Evolutionary conservation across 306 rosid genomes (phyloP), one percentile per base, ranked within the genome.

Genomic region (Datisca glomerata): DNA sequence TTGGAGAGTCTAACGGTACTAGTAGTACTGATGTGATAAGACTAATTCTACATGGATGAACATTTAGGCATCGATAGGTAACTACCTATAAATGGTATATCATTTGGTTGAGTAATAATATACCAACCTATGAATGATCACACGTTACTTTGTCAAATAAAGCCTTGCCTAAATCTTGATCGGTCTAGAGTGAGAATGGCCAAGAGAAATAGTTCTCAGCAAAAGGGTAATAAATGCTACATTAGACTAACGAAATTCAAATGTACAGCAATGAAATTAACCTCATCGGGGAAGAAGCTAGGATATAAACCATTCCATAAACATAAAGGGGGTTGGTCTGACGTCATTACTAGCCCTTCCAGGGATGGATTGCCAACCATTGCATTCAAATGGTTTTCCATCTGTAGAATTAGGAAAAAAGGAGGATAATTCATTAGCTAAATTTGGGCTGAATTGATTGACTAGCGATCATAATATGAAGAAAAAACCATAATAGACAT

Each of bases 251-350:
- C 0, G 25, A 12, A 19, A 38, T 35, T n/a, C 19, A 24, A 29
- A 33, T n/a, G 33, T 38, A 53, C 44, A 43, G 18, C 36, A 57
- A 21, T 44, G 51, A 45, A 53, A 66, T 35, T 58, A 49, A 91
- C 98, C 96, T 66, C 76, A 51, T 18, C 63, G 36, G 92, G 73
- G 59, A 78, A 61, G 80, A 75, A 73, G 55, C 64, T 60, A 45
- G 92, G 64, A 46, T 64, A 59, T 29, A 76, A 54, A 55, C 81
- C 74, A 38, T 77, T 89, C 86, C 80, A 72, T 13, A 49, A 17
- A 24, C 80, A 72, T 13, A 49, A 17, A 24, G 67, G 61, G 40
- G 81, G 70, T 47, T 63, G 72, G 41, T 71, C 85, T 50, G 85
- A 68, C 55, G 71, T 28, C 65, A 41, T 76, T 38, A 64, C 53